Conservation (phyloP, 352 stramenopile species). For the Pythium aristosporum region DNA sequence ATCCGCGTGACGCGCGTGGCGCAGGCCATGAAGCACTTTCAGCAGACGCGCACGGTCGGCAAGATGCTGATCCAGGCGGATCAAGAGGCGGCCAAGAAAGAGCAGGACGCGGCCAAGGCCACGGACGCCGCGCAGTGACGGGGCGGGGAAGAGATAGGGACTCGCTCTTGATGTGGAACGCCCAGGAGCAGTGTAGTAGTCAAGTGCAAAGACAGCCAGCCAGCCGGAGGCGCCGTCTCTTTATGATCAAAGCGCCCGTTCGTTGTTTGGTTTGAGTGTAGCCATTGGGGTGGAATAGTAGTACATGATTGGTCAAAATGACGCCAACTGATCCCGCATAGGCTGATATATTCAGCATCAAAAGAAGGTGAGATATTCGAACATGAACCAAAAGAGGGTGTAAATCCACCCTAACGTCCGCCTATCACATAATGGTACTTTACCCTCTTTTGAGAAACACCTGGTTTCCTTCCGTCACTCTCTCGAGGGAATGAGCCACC, state of each 20-base stretch:
- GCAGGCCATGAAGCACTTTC: slow-evolving; percentile 28
- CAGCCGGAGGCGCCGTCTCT: no score
- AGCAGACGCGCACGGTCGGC: slow-evolving; percentile 29
- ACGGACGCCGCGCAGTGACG: no score
- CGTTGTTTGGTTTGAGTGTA: no score
- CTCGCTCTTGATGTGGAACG: no score
- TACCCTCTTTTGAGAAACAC: slow-evolving; percentile 13
- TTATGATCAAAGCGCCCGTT: no score
- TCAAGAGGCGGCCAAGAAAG: slow-evolving; percentile 7
- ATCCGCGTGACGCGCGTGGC: slow-evolving; percentile 22
- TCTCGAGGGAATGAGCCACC: slow-evolving; percentile 1
- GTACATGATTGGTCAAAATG: no score
- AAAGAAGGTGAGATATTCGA: neutral
- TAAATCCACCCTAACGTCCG: neutral
- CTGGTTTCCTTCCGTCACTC: slow-evolving; percentile 7
- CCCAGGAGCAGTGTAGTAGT: no score
- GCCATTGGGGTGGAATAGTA: no score
- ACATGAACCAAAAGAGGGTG: neutral
- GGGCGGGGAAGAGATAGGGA: no score
- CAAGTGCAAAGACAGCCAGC: no score
- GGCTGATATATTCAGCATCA: no score
- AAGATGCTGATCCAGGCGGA: slow-evolving; percentile 12
- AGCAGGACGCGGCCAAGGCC: neutral
- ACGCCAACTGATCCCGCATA: no score
- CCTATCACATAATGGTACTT: neutral